Evolutionary conservation across 169 alveolate species (phyloP).

Genomic region (Plasmodium malariae): DNA sequence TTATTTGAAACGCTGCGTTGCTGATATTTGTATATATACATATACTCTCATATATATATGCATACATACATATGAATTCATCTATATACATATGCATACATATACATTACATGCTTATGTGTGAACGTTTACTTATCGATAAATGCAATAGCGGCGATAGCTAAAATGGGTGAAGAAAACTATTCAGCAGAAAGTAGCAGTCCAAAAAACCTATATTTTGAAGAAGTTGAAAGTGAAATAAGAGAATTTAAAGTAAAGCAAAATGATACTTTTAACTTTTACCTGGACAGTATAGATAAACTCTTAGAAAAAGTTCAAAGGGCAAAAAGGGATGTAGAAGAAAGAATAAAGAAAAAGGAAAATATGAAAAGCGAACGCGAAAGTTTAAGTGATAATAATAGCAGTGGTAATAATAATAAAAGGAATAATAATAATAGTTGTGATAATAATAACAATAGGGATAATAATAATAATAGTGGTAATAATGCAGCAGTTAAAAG

Average conservation of each 20-base stretch:
- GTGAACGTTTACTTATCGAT: not conserved
- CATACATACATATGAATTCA: not conserved
- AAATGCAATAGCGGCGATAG: not conserved
- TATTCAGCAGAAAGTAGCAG: constrained; percentile 9
- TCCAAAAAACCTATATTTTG: constrained; percentile 17
- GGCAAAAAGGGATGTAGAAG: constrained; percentile 54
- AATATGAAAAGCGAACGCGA: not conserved
- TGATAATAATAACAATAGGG: not conserved
- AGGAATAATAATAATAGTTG: not conserved
- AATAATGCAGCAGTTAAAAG: not conserved
- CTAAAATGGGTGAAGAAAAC: constrained; percentile 35
- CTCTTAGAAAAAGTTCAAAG: constrained; percentile 46
- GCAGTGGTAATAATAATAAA: not conserved
- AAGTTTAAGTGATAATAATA: not conserved
- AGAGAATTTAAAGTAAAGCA: constrained; percentile 50
- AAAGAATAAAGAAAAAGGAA: constrained; percentile 24
- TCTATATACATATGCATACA: not conserved
- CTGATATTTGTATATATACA: too few species aligned
- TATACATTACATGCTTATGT: not conserved
- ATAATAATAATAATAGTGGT: not conserved
- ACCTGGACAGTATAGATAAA: constrained; percentile 33
- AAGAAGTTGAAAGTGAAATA: constrained; percentile 49
- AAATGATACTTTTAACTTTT: constrained; percentile 50
- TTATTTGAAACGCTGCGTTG: too few species aligned
- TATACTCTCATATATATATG: not conserved